These are phyloP conservation scores for Nannizzia gypsea DNA, from an alignment of 2,329 filamentous ascomycete species.

Conservation along the genomic window DNA sequence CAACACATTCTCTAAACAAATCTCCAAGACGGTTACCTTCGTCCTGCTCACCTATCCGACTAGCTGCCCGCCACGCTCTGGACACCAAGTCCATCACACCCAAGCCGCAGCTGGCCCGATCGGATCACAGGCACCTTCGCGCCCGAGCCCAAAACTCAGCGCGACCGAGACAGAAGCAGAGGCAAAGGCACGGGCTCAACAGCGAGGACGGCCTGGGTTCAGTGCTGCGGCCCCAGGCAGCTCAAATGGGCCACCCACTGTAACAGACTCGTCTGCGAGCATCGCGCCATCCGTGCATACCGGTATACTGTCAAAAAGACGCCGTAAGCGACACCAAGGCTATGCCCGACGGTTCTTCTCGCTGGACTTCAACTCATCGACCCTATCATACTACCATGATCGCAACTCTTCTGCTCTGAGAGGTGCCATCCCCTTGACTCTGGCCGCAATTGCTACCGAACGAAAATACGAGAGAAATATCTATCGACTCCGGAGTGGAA, in stretches of 20 bases:
- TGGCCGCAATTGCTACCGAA: conserved; percentile 87
- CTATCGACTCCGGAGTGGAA: conserved; percentile 91
- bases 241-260: not conserved
- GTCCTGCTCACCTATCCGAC: conserved; percentile 90
- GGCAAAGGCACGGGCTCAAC: not conserved
- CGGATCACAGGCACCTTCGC: not conserved
- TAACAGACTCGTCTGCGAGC: not conserved
- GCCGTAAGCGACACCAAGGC: conserved; percentile 86
- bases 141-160: not conserved
- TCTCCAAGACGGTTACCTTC: conserved; percentile 88
- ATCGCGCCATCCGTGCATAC: conserved; percentile 55
- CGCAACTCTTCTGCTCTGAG: conserved; percentile 83
- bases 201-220: not conserved
- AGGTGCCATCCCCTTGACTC: conserved; percentile 79
- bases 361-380: conserved; percentile 85
- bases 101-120: conserved; percentile 36
- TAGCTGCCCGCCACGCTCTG: conserved; percentile 40
- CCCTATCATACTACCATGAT: conserved; percentile 91
- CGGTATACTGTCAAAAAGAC: conserved; percentile 75
- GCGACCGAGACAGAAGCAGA: conserved; percentile 5
- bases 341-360: conserved; percentile 92
- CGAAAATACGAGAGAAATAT: conserved; percentile 79
- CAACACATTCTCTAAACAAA: conserved; percentile 95
- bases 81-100: conserved; percentile 39
- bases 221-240: not conserved